Base-by-base conservation (phyloP, 2,329 filamentous ascomycete genomes). In the Talaromyces pinophilus region DNA sequence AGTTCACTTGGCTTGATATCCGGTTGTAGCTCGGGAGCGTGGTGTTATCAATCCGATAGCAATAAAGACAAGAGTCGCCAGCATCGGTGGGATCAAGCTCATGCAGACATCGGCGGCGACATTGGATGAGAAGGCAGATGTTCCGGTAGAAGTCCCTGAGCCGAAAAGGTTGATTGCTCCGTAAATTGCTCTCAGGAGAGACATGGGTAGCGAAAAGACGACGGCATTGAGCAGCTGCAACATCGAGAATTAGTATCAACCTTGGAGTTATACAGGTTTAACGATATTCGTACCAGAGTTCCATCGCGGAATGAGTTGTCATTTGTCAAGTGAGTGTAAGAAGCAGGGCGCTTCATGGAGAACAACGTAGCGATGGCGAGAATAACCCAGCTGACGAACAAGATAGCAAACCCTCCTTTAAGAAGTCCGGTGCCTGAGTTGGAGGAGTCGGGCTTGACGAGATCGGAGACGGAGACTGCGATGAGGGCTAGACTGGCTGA, bases 151-250 rank as follows among this genome's bases (percentile, higher is more conserved):
- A 11, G 2, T 28, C 2, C 50, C 64, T 7, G 59, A 63, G 4
- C 48, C 61, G 30, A 62, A 66, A 0, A 66, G 59, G 40, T 42
- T 63, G 40, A 66, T 35, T 15, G 64, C 50, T 22, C 64, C 64
- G 30, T 66, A 66, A 6, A 66, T 63, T 17, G 64, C 59, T 28
- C 52, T 44, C 54, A 66, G 25, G 40, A 66, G 59, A 15, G 54
- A 35, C 40, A 66, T 62, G 35, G 64, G 64, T 5, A 66, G 52
- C n/a, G 64, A 66, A 40, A 66, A 63, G 33, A 66, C n/a, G 6
- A 63, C 64, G n/a, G 64, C 59, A 7, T 66, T 42, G 42, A 66
- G 64, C 50, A 66, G n/a, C 64, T 66, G 54, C 33, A 15, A 38
- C n/a, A 33, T 10, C 5, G 10, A 57, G 2, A 38, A n/a, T 62